These are phyloP conservation scores for Calonectria henricotiae DNA, from an alignment of 2,329 filamentous ascomycete species.

Conservation along the genomic window DNA sequence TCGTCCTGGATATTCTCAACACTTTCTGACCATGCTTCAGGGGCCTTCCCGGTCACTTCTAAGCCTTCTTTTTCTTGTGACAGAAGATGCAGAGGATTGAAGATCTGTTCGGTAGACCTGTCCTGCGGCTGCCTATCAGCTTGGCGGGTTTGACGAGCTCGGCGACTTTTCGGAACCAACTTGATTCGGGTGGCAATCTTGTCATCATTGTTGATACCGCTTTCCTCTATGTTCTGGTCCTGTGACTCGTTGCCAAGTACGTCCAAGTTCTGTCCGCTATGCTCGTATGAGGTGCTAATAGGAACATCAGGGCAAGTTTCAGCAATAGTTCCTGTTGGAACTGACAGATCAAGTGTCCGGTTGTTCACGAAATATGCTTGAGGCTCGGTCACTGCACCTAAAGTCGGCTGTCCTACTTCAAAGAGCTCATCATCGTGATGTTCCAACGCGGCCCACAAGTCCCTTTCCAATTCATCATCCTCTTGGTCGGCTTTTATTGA, in stretches of 20 bases:
- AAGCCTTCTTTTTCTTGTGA: not conserved
- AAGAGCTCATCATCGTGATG: too few species aligned
- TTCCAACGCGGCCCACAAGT: too few species aligned
- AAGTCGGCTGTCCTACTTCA: not conserved
- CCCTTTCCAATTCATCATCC: not conserved
- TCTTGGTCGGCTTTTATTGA: not conserved
- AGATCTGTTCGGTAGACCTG: not conserved
- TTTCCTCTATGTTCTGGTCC: not conserved
- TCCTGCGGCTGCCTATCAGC: not conserved
- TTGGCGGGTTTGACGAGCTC: not conserved
- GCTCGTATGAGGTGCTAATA: too few species aligned
- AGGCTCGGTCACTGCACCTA: not conserved
- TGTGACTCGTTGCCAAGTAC: not conserved
- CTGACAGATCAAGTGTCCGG: not conserved
- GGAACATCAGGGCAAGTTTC: not conserved
- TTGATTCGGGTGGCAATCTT: conserved; percentile 12
- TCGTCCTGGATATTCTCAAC: too few species aligned
- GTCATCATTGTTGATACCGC: not conserved
- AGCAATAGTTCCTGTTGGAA: not conserved
- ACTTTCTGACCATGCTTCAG: not conserved
- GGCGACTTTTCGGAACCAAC: not conserved
- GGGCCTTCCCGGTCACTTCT: not conserved
- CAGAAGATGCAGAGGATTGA: too few species aligned
- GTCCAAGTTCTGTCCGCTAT: not conserved
- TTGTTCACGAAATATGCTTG: not conserved